Evolutionary conservation across 805 yeast genomes (phyloP).

Genomic region (Dipodascopsis uninucleata): DNA sequence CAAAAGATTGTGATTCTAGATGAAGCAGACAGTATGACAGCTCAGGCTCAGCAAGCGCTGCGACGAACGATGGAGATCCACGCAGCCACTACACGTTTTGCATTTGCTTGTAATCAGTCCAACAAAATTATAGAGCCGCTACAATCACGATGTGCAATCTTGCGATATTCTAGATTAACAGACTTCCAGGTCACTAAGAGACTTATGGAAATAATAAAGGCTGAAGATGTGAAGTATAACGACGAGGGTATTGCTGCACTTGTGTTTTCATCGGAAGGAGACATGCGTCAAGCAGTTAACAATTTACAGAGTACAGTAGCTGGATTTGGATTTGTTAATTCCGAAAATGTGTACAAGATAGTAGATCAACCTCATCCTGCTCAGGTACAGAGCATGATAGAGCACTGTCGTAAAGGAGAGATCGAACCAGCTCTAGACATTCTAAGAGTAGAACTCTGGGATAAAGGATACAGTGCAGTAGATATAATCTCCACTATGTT

Average conservation of each 20-base stretch:
- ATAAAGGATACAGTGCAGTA: slow-evolving; percentile 85
- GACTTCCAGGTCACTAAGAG: slow-evolving; percentile 83
- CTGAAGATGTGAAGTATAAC: slow-evolving; percentile 70
- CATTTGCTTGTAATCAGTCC: slow-evolving; percentile 96
- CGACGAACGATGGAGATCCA: slow-evolving; percentile 94
- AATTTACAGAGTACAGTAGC: slow-evolving; percentile 91
- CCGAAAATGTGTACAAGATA: slow-evolving; percentile 87
- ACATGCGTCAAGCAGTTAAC: slow-evolving; percentile 96
- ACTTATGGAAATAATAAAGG: slow-evolving; percentile 62
- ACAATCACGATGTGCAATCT: slow-evolving; percentile 93
- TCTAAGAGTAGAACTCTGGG: slow-evolving; percentile 66
- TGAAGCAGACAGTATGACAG: slow-evolving; percentile 96
- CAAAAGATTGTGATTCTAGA: slow-evolving; percentile 91
- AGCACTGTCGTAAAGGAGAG: slow-evolving; percentile 41
- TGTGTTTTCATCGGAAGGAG: slow-evolving; percentile 95
- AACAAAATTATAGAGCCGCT: slow-evolving; percentile 94
- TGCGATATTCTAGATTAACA: slow-evolving; percentile 73
- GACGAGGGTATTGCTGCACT: slow-evolving; percentile 91
- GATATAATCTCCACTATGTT: slow-evolving; percentile 90
- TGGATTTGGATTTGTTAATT: slow-evolving; percentile 88
- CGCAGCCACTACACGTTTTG: slow-evolving; percentile 93
- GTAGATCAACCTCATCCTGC: slow-evolving; percentile 97
- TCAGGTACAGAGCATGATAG: slow-evolving; percentile 66
- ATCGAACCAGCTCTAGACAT: slow-evolving; percentile 65
- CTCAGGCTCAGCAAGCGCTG: slow-evolving; percentile 93